Base-by-base conservation (phyloP, 129 eudicot species). In the Heracleum sosnowskyi region DNA sequence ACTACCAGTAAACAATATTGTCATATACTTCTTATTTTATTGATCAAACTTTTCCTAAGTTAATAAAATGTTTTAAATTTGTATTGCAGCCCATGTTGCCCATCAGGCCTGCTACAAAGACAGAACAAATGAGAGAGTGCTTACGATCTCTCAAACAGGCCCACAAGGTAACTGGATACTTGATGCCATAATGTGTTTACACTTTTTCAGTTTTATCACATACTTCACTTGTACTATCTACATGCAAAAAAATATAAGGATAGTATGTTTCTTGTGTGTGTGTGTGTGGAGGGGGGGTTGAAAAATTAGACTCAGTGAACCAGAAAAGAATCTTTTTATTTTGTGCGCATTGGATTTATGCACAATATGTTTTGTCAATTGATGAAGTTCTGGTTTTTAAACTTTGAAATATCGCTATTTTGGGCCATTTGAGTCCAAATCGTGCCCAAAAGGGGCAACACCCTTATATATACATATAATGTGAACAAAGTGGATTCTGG, bases 111-210 rank as follows among this genome's bases (percentile, higher is more conserved):
- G 98, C 93, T 72, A 87, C 97, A 45, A 89, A 91, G 88, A 79
- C 94, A 83, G 98, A 93, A 82, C 89, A 86, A 81, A 93, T 93
- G 97, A 91, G 98, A 87, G 98, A 93, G 78, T 93, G 98, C 73
- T 78, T 93, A 71, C 80, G 98, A 78, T 86, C 88, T 31, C 92
- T 93, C 34, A 93, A 93, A 83, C 96, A 93, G 79, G 83, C 80
- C 79, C 87, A 93, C 73, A 93, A 89, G 91, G 98, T 93, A 86
- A 84, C 2, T 70, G 35, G 31, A 29, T 76, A 31, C 75, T 71
- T 70, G 11, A 70, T 70, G 17, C 31, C 18, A 26, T 63, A 53
- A 17, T 33, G 49, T 69, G 28, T 45, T 71, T 3, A 35, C 72
- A 46, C 34, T 17, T 39, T 75, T 47, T 47, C 8, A 68, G 76